phyloP scores from a whole-genome alignment of 2,329 filamentous ascomycete species.

The Chaetomium sp. region DNA sequence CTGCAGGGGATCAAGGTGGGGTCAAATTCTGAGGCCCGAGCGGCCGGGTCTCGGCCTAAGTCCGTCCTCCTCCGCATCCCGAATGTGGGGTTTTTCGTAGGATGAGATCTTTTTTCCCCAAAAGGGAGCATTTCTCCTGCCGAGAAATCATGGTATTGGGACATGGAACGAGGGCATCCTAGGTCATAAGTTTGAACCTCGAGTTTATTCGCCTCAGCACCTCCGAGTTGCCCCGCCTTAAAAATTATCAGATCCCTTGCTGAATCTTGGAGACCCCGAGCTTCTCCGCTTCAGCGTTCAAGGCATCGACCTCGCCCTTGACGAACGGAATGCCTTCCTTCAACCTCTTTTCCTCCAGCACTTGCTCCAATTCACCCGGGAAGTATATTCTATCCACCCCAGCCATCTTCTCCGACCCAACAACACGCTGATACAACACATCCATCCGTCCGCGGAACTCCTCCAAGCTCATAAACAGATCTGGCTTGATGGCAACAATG shows the following conservation, averaged over 20 bases:
- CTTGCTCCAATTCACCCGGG: slow-evolving; percentile 56
- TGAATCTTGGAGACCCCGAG: slow-evolving; percentile 32
- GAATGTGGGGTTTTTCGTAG: too few species aligned
- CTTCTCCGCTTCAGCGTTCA: slow-evolving; percentile 47
- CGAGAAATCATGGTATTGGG: too few species aligned
- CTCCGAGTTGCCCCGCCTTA: neutral
- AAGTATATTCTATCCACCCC: slow-evolving; percentile 56
- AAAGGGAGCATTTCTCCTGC: too few species aligned
- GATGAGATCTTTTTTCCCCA: too few species aligned
- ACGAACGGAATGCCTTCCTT: slow-evolving; percentile 54
- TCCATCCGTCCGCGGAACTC: slow-evolving; percentile 61
- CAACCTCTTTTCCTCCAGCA: slow-evolving; percentile 44
- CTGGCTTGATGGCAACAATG: slow-evolving; percentile 64
- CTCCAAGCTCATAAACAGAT: slow-evolving; percentile 64
- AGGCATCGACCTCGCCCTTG: slow-evolving; percentile 47
- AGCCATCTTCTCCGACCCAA: slow-evolving; percentile 46
- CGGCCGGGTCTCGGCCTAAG: too few species aligned
- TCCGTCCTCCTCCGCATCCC: too few species aligned
- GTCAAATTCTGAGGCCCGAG: too few species aligned
- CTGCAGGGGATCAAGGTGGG: too few species aligned
- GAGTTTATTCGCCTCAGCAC: too few species aligned
- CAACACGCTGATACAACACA: slow-evolving; percentile 47
- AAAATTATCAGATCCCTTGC: neutral
- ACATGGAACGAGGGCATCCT: too few species aligned
- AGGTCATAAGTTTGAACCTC: too few species aligned